Evolutionary conservation across 768 basidiomycete species (phyloP), one percentile per base, ranked within the genome.

Genomic region (Suillus lakei): DNA sequence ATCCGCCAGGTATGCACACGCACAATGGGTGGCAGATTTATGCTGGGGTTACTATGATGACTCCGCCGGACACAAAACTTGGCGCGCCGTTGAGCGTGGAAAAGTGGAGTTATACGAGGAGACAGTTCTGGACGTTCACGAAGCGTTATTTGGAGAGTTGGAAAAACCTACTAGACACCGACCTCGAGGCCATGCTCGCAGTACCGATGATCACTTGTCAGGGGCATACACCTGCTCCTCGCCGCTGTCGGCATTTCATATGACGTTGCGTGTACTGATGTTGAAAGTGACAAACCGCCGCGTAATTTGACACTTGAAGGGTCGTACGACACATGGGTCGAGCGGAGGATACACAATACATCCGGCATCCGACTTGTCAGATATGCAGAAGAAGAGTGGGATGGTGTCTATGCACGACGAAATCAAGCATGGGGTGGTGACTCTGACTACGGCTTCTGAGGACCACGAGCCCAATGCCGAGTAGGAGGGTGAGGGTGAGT

Each of bases 41-140:
- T 65, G 62, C 41, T 70, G 68, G 68, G 68, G 64, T 10, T 61
- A 32, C 39, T 65, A 18, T 26, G 66, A 69, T 38, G 54, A 67
- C 54, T 30, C 58, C n/a, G 55, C 62, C 2, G 64, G 48, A 10
- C 54, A 55, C 28, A n/a, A n/a, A 32, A 16, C 15, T 16, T 23
- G 16, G 64, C 41, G 58, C 15, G 44, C 56, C 0, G 50, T 66
- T 23, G 63, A 71, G 9, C 23, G 41, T 5, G 66, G 36, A 0
- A 39, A 51, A 7, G 18, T 68, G 36, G 67, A 44, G 23, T 64
- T 71, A 7, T 30, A 62, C 44, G 23, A 63, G n/a, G 63, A 61
- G 13, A 65, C 39, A 10, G 61, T 60, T 46, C 50, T 69, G 5
- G 69, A 65, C 16, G 44, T 66, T 2, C 32, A 68, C 30, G 54